Conservation (phyloP, 148 eudicot genomes). For the Fagopyrum tataricum region DNA sequence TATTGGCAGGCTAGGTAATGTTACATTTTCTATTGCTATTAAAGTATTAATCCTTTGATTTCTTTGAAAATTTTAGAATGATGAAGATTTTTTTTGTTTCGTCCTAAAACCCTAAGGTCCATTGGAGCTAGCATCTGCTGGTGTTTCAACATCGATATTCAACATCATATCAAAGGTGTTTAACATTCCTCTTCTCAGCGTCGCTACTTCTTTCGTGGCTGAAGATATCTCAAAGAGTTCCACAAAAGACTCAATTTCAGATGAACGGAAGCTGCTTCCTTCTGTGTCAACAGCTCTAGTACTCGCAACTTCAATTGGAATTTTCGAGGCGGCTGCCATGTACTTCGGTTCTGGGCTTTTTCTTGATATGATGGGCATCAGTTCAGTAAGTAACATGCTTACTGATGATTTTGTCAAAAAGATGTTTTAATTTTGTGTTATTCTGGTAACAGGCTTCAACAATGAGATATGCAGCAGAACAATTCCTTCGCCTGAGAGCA, state of each 20-base stretch:
- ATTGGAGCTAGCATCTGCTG: slow-evolving; percentile 87
- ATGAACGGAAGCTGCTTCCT: slow-evolving; percentile 54
- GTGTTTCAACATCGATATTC: slow-evolving; percentile 82
- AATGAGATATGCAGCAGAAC: slow-evolving; percentile 66
- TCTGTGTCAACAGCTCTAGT: slow-evolving; percentile 84
- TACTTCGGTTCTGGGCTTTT: slow-evolving; percentile 70
- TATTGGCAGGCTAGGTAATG: slow-evolving; percentile 83
- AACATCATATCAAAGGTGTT: slow-evolving; percentile 85
- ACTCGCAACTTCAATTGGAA: slow-evolving; percentile 72
- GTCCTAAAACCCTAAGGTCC: slow-evolving; percentile 35
- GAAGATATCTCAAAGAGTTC: slow-evolving; percentile 67
- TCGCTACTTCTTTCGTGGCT: slow-evolving; percentile 93
- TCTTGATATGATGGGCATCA: slow-evolving; percentile 78
- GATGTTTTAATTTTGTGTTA: not conserved
- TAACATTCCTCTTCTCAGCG: slow-evolving; percentile 93
- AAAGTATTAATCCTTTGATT: not conserved
- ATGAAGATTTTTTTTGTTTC: not conserved
- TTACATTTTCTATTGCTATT: not conserved
- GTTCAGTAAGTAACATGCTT: slow-evolving; percentile 36
- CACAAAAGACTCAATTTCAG: not conserved
- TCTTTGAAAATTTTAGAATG: not conserved
- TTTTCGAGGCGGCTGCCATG: slow-evolving; percentile 77
- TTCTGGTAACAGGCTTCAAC: slow-evolving; percentile 54
- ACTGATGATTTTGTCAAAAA: not conserved
- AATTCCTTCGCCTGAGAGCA: slow-evolving; percentile 68